These are phyloP conservation scores for Cercospora beticola DNA, from an alignment of 2,329 filamentous ascomycete species.

Conservation along the genomic window DNA sequence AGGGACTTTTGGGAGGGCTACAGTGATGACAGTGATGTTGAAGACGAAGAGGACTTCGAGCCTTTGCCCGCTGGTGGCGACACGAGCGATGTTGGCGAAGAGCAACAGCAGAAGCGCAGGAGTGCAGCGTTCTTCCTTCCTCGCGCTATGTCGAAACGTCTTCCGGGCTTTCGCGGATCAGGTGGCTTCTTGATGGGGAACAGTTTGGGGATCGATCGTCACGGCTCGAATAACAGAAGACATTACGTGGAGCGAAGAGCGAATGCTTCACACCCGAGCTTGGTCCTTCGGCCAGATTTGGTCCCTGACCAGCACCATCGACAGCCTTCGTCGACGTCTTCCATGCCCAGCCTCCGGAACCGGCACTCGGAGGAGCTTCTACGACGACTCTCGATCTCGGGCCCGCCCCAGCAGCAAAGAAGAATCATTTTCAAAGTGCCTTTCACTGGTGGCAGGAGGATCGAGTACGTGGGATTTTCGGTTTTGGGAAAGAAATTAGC, in stretches of 20 bases:
- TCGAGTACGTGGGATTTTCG: constrained; percentile 53
- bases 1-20: constrained; percentile 63
- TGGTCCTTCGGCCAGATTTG: neutral
- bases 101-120: constrained; percentile 1
- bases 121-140: constrained; percentile 25
- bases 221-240: constrained; percentile 46
- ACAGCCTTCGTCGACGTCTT: neutral
- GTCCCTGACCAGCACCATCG: neutral
- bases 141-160: constrained; percentile 35
- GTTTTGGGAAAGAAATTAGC: constrained; percentile 51
- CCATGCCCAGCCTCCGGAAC: neutral
- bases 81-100: constrained; percentile 42
- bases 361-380: constrained; percentile 30
- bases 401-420: constrained; percentile 11
- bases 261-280: constrained; percentile 9
- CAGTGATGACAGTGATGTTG: constrained; percentile 40
- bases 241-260: constrained; percentile 38
- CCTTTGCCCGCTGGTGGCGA: constrained; percentile 48
- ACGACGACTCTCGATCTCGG: constrained; percentile 13
- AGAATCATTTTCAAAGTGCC: constrained; percentile 26
- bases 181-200: constrained; percentile 55
- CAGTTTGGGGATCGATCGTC: constrained; percentile 55
- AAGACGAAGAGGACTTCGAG: constrained; percentile 36
- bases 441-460: constrained; percentile 41
- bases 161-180: constrained; percentile 43